phyloP scores from a whole-genome alignment of 2,329 filamentous ascomycete genomes.

The Endocalyx cinctus region DNA sequence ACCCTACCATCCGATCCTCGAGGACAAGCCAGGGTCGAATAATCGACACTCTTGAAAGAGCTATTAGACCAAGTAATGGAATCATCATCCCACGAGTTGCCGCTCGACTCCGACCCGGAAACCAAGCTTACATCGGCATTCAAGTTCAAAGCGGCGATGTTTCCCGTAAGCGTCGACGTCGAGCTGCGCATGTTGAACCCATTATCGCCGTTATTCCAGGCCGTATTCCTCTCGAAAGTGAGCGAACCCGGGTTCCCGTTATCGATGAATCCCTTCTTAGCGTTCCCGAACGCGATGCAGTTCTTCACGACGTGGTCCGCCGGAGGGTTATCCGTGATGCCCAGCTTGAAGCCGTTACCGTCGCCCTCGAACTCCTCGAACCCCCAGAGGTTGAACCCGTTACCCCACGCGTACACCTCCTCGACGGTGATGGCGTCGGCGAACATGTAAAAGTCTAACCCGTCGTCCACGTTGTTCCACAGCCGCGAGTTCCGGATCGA shows the following conservation, averaged over 20 bases:
- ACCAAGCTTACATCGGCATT: constrained; percentile 19
- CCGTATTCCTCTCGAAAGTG: constrained; percentile 37
- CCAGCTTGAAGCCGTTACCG: constrained; percentile 44
- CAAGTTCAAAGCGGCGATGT: constrained; percentile 34
- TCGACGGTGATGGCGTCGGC: constrained; percentile 35
- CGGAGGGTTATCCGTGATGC: constrained; percentile 32
- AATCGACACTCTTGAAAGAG: constrained; percentile 33
- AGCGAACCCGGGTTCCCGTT: constrained; percentile 39
- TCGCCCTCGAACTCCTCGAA: constrained; percentile 40
- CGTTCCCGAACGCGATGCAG: constrained; percentile 38
- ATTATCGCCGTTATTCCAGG: constrained; percentile 39
- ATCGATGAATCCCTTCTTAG: constrained; percentile 40
- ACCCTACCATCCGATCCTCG: constrained; percentile 33
- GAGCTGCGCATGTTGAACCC: constrained; percentile 36
- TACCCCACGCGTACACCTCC: constrained; percentile 40
- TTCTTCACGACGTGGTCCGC: constrained; percentile 39
- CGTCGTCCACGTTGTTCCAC: constrained; percentile 49
- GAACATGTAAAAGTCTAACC: constrained; percentile 39
- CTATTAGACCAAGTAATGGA: constrained; percentile 34
- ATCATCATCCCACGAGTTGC: constrained; percentile 38
- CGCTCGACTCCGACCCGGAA: constrained; percentile 21
- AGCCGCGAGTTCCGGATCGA: constrained; percentile 39
- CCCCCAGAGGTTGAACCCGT: constrained; percentile 40
- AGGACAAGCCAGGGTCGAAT: constrained; percentile 29
- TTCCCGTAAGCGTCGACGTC: constrained; percentile 30